Evolutionary conservation across 768 basidiomycete species (phyloP), one percentile per base, ranked within the genome.

Genomic region (Mycena sanguinolenta): DNA sequence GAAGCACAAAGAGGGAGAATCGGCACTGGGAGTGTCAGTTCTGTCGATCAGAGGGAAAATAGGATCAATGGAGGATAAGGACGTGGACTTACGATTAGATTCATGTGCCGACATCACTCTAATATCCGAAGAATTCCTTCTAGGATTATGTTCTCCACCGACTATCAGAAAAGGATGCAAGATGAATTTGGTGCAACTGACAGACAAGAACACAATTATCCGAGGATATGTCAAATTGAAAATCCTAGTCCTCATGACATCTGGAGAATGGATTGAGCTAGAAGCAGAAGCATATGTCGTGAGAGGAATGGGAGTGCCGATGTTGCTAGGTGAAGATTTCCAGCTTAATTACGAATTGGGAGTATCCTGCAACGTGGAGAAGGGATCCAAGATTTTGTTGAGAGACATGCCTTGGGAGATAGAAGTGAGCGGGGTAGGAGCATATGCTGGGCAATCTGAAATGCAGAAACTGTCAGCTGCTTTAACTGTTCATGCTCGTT

Each of bases 121-220:
- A 7, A n/a, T 65, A 0, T 65, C 64, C 2, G 55, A 65, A n/a
- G 64, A 46, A 8, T 58, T 58, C 42, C 17, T 49, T 30, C 2
- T 2, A 1, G 19, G 44, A 44, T 21, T 65, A 1, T 23, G 14
- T 50, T 28, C 21, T 3, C 64, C 57, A 0, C n/a, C n/a, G n/a
- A 0, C 42, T 7, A 23, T 65, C 14, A 32, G 32, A 13, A 16
- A 65, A 25, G 64, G 64, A 1, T 14, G 34, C 12, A 2, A 17
- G 2, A 58, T 65, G 64, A 65, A 39, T 21, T 19, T 65, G 1
- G 57, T 46, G 0, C 64, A 65, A 19, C 28, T 65, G 1, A 65
- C 54, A 2, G 54, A 65, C 30, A 32, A 42, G 27, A 54, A 30
- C 2, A 57, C 63, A 0, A 30, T 23, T 3, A 65, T 65, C 21